phyloP scores from a whole-genome alignment of 1,284 basidiomycete species.

The Trametes hirsuta region DNA sequence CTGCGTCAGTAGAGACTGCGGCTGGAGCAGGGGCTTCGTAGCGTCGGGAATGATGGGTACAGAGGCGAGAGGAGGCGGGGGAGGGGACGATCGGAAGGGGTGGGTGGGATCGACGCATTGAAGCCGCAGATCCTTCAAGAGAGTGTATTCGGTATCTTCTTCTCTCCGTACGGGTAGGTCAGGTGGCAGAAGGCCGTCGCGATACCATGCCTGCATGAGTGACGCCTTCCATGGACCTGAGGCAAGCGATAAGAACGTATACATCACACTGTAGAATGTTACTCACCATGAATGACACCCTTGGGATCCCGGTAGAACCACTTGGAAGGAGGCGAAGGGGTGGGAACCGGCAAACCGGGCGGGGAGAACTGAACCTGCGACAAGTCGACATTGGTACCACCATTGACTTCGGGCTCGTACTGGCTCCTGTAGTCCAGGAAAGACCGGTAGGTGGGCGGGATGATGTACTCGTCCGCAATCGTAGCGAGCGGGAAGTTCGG shows the following conservation, averaged over 20 bases:
- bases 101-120: slow-evolving; percentile 77
- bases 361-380: slow-evolving; percentile 72
- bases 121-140: slow-evolving; percentile 71
- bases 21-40: slow-evolving; percentile 67
- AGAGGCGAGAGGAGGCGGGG: slow-evolving; percentile 32
- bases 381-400: slow-evolving; percentile 47
- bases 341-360: slow-evolving; percentile 74
- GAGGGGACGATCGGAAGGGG: slow-evolving; percentile 65
- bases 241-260: slow-evolving; percentile 6
- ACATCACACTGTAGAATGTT: slow-evolving; percentile 4
- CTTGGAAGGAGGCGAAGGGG: slow-evolving; percentile 61
- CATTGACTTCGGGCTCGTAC: slow-evolving; percentile 58
- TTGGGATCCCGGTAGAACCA: slow-evolving; percentile 86
- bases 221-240: slow-evolving; percentile 81
- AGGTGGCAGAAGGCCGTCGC: slow-evolving; percentile 76
- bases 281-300: slow-evolving; percentile 71
- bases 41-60: slow-evolving; percentile 31
- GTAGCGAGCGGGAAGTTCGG: slow-evolving; percentile 84
- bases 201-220: slow-evolving; percentile 87
- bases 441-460: slow-evolving; percentile 82
- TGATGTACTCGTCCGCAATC: slow-evolving; percentile 85
- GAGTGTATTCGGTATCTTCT: slow-evolving; percentile 66
- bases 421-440: slow-evolving; percentile 71
- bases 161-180: slow-evolving; percentile 79
- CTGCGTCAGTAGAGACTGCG: slow-evolving; percentile 81